Evolutionary conservation across 306 rosid species (phyloP), one percentile per base, ranked within the genome.

Genomic region (Prosopis cineraria): DNA sequence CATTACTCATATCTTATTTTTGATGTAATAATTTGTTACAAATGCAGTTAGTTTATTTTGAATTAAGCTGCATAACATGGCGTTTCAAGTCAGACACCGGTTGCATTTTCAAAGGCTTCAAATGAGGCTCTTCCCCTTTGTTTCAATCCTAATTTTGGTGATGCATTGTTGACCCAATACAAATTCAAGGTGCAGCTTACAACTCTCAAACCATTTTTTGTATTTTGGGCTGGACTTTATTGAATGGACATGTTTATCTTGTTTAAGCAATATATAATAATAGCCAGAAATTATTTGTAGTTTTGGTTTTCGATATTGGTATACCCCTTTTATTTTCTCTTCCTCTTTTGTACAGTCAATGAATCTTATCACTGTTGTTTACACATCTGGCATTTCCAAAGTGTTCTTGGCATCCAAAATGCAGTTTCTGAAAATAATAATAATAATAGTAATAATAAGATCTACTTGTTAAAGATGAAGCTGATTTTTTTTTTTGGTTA

Each of bases 71-170:
- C 19, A 5, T 10, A 0, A 1, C 37, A 58, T 27, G 1, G 13
- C 8, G 58, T 85, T 73, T 94, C 96, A 16, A 96, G 98, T 70
- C 87, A 75, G 80, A 78, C 80, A 19, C 87, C 65, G 31, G 52
- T 89, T 81, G 96, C 94, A 13, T 84, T 80, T 64, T 96, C 98
- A 7, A 97, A 94, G 87, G 96, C 98, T 80, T 96, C 98, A 44
- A 70, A 84, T 72, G 98, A 94, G 84, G 97, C 98, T 77, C 98
- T 94, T 89, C 98, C 98, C 83, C 87, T 84, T 80, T 71, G 84
- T 74, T 94, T 97, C 86, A 87, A 97, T 84, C 97, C 97, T 76
- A 92, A 84, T 77, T 94, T 94, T 81, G 93, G 96, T 68, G 86
- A 90, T 81, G 93, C 97, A 39, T 94, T 91, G 96, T 85, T 94